A percentile compares a stretch with the other conserved stretches of the same genome.
phyloP scores from a whole-genome alignment of 1,284 basidiomycete species.

The Papiliotrema terrestris region DNA sequence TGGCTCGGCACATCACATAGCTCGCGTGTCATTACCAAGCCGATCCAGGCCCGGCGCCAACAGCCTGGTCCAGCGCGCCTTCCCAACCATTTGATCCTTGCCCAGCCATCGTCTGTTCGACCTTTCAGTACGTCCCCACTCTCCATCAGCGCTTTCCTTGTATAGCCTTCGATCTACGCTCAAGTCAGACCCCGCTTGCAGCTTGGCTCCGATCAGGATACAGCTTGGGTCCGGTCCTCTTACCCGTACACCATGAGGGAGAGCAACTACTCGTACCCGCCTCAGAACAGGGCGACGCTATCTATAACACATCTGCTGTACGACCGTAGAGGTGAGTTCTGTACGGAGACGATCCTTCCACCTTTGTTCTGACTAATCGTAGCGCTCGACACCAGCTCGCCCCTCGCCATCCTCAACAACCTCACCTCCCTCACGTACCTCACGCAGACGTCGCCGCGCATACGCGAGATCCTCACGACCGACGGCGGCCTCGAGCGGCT shows the following conservation, averaged over 20 bases:
- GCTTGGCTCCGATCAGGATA: too few species aligned
- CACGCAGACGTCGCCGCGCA: slow-evolving; percentile 93
- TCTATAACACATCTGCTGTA: slow-evolving; percentile 93
- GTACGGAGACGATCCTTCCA: background rate
- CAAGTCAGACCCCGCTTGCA: too few species aligned
- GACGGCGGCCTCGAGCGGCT: slow-evolving; percentile 96
- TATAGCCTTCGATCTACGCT: too few species aligned
- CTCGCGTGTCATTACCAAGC: background rate
- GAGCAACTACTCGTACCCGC: slow-evolving; percentile 92
- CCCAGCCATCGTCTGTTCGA: background rate
- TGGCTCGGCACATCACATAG: background rate
- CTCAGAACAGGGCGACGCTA: slow-evolving; percentile 91
- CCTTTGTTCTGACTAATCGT: slow-evolving; percentile 7
- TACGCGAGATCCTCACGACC: slow-evolving; percentile 96
- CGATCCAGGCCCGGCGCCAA: too few species aligned
- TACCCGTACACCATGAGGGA: slow-evolving; percentile 74
- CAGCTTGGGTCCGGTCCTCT: background rate
- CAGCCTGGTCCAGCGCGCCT: too few species aligned
- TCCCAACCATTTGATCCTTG: too few species aligned
- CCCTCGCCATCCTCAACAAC: slow-evolving; percentile 92
- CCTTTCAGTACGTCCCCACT: too few species aligned
- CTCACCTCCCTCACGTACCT: slow-evolving; percentile 95
- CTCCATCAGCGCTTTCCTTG: too few species aligned
- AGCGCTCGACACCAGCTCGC: slow-evolving; percentile 91
- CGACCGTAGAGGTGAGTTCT: slow-evolving; percentile 79